A percentile compares a stretch with the other conserved stretches of the same genome.
Evolutionary conservation across 768 basidiomycete species (phyloP).

Genomic region (Kwoniella dejecticola): DNA sequence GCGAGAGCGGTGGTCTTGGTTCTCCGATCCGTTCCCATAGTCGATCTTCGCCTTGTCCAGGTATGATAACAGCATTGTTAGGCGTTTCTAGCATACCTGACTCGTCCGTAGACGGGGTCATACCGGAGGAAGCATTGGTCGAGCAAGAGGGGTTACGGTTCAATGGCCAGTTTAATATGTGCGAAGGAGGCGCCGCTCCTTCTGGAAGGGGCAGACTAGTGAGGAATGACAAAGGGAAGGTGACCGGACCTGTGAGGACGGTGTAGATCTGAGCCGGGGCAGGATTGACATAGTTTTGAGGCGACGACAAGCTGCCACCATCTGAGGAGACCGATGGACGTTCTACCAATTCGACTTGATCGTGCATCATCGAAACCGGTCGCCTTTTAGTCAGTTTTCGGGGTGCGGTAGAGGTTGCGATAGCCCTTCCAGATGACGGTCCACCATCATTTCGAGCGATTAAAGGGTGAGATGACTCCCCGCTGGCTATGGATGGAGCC

Average conservation of each 20-base stretch:
- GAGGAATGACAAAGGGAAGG: not conserved
- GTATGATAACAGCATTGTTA: conserved; percentile 7
- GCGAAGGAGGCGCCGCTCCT: conserved; percentile 6
- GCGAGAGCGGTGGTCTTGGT: conserved; percentile 5
- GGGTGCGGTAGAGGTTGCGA: not conserved
- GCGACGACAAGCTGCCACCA: not conserved
- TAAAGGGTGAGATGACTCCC: conserved; percentile 6
- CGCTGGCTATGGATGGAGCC: not conserved
- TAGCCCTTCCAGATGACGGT: not conserved
- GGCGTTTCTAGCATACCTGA: conserved; percentile 13
- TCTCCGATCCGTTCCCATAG: conserved; percentile 6
- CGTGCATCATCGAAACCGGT: not conserved
- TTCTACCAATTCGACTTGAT: conserved; percentile 9
- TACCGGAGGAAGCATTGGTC: conserved; percentile 5
- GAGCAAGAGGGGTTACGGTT: conserved; percentile 14
- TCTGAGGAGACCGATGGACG: not conserved
- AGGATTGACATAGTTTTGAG: not conserved
- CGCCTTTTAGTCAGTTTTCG: conserved; percentile 17
- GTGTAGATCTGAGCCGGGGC: not conserved
- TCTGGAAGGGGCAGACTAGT: conserved; percentile 1
- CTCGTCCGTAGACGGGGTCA: conserved; percentile 16
- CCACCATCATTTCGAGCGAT: not conserved
- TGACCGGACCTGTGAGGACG: not conserved
- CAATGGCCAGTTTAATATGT: conserved; percentile 10
- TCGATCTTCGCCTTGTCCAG: conserved; percentile 4